These are phyloP conservation scores for Pseudonitzschia multiseries DNA, from an alignment of 108 stramenopile species.

Conservation along the genomic window DNA sequence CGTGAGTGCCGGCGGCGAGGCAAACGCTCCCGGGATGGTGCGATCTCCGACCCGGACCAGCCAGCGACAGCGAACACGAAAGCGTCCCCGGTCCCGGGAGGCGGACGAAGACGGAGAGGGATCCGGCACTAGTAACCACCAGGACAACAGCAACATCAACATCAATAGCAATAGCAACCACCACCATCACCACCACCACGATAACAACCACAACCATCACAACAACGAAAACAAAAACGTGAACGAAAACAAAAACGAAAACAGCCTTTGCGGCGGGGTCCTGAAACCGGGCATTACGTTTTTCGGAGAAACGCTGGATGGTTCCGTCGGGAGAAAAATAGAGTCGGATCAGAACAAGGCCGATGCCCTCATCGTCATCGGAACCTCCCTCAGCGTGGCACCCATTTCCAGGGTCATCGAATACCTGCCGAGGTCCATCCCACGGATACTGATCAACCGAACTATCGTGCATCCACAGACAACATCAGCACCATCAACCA, in stretches of 20 bases:
- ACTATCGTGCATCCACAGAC: slow-evolving; percentile 61
- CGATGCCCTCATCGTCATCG: slow-evolving; percentile 87
- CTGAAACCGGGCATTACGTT: slow-evolving; percentile 85
- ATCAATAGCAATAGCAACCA: neutral
- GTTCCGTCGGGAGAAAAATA: slow-evolving; percentile 52
- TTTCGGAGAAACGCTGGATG: slow-evolving; percentile 76
- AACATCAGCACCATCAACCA: neutral
- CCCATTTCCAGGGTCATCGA: slow-evolving; percentile 82
- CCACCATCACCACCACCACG: no score
- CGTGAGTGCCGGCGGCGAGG: neutral
- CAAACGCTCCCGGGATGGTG: neutral
- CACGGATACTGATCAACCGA: slow-evolving; percentile 83
- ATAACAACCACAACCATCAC: no score
- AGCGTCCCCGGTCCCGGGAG: neutral
- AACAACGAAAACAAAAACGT: slow-evolving; percentile 2
- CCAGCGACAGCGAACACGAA: neutral
- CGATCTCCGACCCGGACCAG: neutral
- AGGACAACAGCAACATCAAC: neutral
- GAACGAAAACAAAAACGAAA: slow-evolving; percentile 10
- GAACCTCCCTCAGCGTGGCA: slow-evolving; percentile 85
- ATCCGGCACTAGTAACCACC: no score
- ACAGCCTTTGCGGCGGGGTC: slow-evolving; percentile 63
- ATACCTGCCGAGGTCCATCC: slow-evolving; percentile 60
- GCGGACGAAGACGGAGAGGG: neutral
- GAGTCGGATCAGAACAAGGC: slow-evolving; percentile 71